phyloP scores from a whole-genome alignment of 106 monocot species.

The Dendrobium nobile region DNA sequence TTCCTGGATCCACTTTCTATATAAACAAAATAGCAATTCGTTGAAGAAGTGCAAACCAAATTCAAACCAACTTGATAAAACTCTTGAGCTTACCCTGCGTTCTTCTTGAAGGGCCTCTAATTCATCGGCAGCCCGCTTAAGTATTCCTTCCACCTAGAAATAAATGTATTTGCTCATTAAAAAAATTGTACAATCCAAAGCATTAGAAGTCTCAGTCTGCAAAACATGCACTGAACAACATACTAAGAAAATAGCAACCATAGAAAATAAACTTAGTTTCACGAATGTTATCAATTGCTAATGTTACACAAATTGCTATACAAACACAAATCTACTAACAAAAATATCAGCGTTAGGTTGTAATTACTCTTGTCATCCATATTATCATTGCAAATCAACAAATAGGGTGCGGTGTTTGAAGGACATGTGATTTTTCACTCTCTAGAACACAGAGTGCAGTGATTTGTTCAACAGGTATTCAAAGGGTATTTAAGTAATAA shows the following conservation, averaged over 20 bases:
- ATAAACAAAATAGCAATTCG: conserved; percentile 11
- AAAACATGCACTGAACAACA: not conserved
- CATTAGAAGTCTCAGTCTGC: not conserved
- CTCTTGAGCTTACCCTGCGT: conserved; percentile 51
- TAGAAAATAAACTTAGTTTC: not conserved
- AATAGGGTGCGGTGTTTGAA: not conserved
- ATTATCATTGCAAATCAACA: not conserved
- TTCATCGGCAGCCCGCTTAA: conserved; percentile 73
- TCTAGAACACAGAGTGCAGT: not conserved
- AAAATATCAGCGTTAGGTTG: not conserved
- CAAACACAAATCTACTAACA: not conserved
- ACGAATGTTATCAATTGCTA: not conserved
- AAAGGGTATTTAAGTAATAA: no score
- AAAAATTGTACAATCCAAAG: not conserved
- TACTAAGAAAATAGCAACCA: not conserved
- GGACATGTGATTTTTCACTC: not conserved
- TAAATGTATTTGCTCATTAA: not conserved
- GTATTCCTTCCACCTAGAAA: conserved; percentile 80
- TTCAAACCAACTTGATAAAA: not conserved
- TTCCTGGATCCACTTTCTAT: conserved; percentile 80
- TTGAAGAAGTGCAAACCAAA: not conserved
- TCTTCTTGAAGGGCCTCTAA: conserved; percentile 85
- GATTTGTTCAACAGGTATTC: not conserved
- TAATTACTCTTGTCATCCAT: not conserved
- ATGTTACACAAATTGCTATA: not conserved